These are phyloP conservation scores for Rhizopus stolonifer DNA, from an alignment of 371 early-diverging fungal species.

Conservation along the genomic window DNA sequence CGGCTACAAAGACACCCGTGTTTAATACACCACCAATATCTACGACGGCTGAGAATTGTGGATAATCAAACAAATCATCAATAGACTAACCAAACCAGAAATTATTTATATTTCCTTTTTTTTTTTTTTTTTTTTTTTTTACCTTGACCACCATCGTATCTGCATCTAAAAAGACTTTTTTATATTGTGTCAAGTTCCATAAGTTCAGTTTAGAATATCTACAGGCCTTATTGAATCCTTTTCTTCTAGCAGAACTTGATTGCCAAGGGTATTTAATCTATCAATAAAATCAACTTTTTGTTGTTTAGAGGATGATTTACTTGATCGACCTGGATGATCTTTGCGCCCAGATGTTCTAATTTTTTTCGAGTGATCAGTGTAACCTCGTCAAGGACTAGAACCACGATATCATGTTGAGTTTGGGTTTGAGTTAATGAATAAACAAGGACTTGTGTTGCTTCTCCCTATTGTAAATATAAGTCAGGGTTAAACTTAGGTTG, in stretches of 20 bases:
- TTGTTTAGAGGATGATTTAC: constrained; percentile 14
- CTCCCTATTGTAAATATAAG: constrained; percentile 16
- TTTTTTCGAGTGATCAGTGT: constrained; percentile 12
- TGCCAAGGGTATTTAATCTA: constrained; percentile 39
- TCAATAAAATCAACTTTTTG: not conserved
- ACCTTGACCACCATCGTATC: constrained; percentile 38
- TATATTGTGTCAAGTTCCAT: constrained; percentile 36
- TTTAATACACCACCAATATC: constrained; percentile 40
- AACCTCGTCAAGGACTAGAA: constrained; percentile 32
- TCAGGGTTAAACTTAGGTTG: not conserved
- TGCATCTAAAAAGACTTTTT: constrained; percentile 39
- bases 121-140: not conserved
- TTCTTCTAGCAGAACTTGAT: constrained; percentile 20
- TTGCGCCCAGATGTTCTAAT: constrained; percentile 29
- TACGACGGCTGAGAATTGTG: constrained; percentile 31
- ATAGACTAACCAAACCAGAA: constrained; percentile 15
- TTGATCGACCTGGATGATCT: constrained; percentile 28
- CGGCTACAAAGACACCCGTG: constrained; percentile 39
- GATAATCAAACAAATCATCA: constrained; percentile 34
- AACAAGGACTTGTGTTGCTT: constrained; percentile 31
- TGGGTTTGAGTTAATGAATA: constrained; percentile 27
- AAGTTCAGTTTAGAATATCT: constrained; percentile 39
- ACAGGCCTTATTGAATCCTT: constrained; percentile 41
- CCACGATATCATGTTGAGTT: constrained; percentile 29
- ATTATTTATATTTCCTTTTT: not conserved